Base-by-base conservation (phyloP, 148 eudicot genomes). In the Arbutus unedo region DNA sequence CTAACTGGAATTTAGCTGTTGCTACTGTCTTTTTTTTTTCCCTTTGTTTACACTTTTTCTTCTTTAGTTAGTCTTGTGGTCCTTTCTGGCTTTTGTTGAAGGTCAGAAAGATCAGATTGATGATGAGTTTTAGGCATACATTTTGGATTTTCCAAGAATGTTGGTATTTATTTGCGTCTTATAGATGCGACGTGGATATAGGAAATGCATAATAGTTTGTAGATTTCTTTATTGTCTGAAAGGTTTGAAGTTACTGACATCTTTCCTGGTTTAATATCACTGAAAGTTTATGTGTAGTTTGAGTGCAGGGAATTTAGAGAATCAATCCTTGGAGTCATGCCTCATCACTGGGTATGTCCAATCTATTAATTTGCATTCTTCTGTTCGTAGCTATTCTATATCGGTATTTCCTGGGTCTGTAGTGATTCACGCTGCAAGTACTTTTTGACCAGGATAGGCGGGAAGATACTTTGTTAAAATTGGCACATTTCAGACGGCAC, bases 271-370 rank as follows among this genome's bases (percentile, higher is more conserved):
- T 60, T 60, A 55, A 66, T 76, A 19, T 84, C 75, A 81, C 86
- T 90, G 71, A 87, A 77, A 81, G 66, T 51, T 70, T 50, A 62
- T 72, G 80, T 84, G 72, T 86, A 96, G 99, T 96, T 94, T 85
- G 99, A 96, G 83, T 94, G 99, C 84, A 91, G 97, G 90, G 94
- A 94, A 84, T 96, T 96, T 56, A 90, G 99, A 81, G 98, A 94
- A 90, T 96, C 99, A 59, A 86, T 96, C 48, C 97, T 96, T 82
- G 99, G 97, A 85, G 93, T 90, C 68, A 90, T 96, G 99, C 99
- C 99, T 66, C 99, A 96, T 90, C 93, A 87, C 47, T 96, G 99
- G 99, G 99, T 96, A 82, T 89, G 92, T 84, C 75, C 10, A 77
- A 66, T 44, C 4, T 47, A 53, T 45, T 19, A 43, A 2, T 67